Base-by-base conservation (phyloP, 2,329 filamentous ascomycete genomes). In the Aureobasidium sp. region DNA sequence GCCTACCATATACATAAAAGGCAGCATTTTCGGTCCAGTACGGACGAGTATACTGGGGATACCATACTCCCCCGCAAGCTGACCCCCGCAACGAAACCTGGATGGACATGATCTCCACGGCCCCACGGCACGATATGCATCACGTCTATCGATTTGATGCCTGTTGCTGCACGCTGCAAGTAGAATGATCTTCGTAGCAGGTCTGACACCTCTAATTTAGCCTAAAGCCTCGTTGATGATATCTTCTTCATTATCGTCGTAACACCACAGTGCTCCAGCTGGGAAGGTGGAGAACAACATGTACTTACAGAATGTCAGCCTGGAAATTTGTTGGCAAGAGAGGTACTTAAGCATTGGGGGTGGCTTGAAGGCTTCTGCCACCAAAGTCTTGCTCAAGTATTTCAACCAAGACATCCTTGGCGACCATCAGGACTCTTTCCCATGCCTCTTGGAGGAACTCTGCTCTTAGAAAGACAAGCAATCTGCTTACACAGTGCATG, bases 81-180 rank as follows among this genome's bases (percentile, higher is more conserved):
- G 20, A 47, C 44, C 44, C 53, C 56, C 44, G 56, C 45, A 51
- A 60, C 45, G 3, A 20, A 20, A 7, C 15, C 29, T 44, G 39
- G 27, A 56, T 22, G 8, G 37, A 29, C 52, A 44, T 44, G 52
- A 44, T 56, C 44, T 14, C 20, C 42, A 48, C 55, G 55, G 55
- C n/a, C 42, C 53, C 42, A 47, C 55, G 55, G 55, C 55, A 58
- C 55, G 44, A n/a, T 44, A 44, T 44, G 39, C 52, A 44, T 42
- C 14, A 11, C 29, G 22, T 42, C 52, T 34, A 44, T 56, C 39
- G 39, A 56, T 42, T 29, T 56, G 20, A 27, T 56, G 27, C 25
- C 11, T 44, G 22, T 34, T 56, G 52, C 52, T 34, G 49, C 34
- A 42, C 41, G 39, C 52, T 41, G 37, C 20, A 12, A 56, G 39